Percentiles rank a stretch among this genome's conserved stretches.
Conservation (phyloP, 202 grass and related monocot species). For the Sporobolus alterniflorus region DNA sequence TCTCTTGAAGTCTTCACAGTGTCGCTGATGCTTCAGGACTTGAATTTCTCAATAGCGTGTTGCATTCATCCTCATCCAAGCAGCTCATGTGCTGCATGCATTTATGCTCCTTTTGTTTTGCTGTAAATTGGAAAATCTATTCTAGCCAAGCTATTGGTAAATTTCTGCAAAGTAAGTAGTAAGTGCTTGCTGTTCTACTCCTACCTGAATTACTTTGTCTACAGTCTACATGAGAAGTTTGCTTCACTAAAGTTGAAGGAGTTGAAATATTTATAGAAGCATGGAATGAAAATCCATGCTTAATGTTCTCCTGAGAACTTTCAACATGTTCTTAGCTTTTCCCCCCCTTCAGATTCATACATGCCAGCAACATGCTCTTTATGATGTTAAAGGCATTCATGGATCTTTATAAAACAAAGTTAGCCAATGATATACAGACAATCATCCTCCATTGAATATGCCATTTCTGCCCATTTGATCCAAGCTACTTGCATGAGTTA, state of each 20-base stretch:
- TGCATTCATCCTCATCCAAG: no score
- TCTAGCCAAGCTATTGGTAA: background rate
- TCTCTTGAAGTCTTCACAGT: background rate
- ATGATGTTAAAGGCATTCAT: background rate
- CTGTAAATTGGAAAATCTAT: conserved; percentile 9
- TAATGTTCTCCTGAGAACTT: background rate
- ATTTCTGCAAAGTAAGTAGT: background rate
- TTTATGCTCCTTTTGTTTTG: background rate
- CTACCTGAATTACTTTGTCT: background rate
- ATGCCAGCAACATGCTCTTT: conserved; percentile 9
- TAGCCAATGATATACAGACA: background rate
- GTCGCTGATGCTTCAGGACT: background rate
- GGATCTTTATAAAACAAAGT: background rate
- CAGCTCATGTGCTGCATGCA: background rate
- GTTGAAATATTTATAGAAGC: background rate
- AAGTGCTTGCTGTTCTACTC: background rate
- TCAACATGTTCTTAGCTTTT: conserved; percentile 6
- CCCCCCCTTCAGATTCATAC: background rate
- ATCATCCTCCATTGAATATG: background rate
- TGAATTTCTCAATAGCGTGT: conserved; percentile 16
- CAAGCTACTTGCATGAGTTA: background rate
- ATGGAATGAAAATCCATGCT: background rate
- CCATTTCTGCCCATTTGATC: background rate
- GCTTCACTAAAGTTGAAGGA: background rate
- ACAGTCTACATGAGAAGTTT: background rate